Percentiles rank a stretch among this genome's conserved stretches.
Conservation (phyloP, 169 alveolate species). For the Babesia gibsoni region DNA sequence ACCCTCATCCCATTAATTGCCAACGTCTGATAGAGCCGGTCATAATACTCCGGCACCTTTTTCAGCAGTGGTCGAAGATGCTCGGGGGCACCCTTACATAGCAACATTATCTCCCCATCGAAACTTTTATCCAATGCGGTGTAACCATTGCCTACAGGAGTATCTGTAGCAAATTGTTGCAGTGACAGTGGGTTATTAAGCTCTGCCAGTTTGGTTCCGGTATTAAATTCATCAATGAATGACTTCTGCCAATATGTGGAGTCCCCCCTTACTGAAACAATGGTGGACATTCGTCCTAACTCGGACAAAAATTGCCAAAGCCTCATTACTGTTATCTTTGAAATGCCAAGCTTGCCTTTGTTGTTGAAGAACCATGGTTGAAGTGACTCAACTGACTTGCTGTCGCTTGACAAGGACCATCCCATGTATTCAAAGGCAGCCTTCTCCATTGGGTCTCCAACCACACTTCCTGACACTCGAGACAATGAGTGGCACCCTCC, state of each 20-base stretch:
- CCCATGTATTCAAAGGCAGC: constrained; percentile 78
- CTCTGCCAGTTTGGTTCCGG: background rate
- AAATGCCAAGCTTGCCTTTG: background rate
- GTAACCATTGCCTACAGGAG: no score
- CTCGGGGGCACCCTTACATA: constrained; percentile 97
- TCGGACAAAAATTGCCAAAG: constrained; percentile 86
- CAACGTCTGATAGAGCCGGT: constrained; percentile 73
- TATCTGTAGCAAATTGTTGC: background rate
- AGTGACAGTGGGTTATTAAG: constrained; percentile 4
- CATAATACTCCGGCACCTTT: constrained; percentile 88
- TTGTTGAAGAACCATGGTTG: constrained; percentile 6
- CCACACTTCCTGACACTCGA: constrained; percentile 77
- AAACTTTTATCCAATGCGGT: background rate
- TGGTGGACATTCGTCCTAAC: constrained; percentile 81
- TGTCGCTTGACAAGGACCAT: constrained; percentile 43
- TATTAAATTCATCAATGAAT: background rate
- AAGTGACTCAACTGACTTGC: constrained; percentile 24
- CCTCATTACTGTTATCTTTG: constrained; percentile 54
- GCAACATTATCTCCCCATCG: constrained; percentile 60
- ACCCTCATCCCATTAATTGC: constrained; percentile 89
- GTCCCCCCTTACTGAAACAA: constrained; percentile 15
- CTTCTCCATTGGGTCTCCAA: constrained; percentile 97
- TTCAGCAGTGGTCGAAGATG: constrained; percentile 78
- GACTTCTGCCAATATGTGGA: constrained; percentile 17
- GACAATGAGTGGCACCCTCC: constrained; percentile 94